Conservation (phyloP, 2,329 filamentous ascomycete species). For the Scleromitrula shiraiana region DNA sequence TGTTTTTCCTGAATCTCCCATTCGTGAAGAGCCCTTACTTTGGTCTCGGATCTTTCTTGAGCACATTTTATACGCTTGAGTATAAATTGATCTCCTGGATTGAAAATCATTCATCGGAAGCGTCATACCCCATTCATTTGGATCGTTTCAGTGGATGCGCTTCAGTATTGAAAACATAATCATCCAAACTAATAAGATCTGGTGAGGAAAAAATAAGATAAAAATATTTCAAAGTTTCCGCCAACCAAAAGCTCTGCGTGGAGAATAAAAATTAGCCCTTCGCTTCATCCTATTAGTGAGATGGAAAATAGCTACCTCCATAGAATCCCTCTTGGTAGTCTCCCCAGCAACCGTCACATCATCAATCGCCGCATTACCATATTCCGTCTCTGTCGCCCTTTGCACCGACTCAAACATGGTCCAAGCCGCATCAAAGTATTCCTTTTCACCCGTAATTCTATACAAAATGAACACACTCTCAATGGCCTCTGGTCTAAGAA, state of each 20-base stretch:
- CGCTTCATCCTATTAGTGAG: not conserved
- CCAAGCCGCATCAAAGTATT: conserved; percentile 36
- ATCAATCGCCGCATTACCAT: conserved; percentile 34
- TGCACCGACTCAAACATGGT: conserved; percentile 39
- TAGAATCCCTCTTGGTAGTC: conserved; percentile 37
- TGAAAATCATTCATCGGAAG: too few species aligned
- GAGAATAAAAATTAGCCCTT: not conserved
- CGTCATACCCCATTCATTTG: too few species aligned
- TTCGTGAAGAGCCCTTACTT: too few species aligned
- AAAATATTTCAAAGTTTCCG: conserved; percentile 55
- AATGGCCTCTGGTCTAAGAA: conserved; percentile 54
- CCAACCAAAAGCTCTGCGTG: conserved; percentile 44
- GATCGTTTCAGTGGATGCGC: conserved; percentile 18
- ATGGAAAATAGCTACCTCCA: conserved; percentile 35
- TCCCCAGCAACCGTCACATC: conserved; percentile 29
- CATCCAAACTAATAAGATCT: conserved; percentile 47
- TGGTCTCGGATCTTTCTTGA: too few species aligned
- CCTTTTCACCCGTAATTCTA: conserved; percentile 15
- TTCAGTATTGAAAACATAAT: conserved; percentile 40
- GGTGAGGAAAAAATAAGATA: conserved; percentile 44
- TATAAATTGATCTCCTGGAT: too few species aligned
- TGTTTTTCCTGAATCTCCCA: too few species aligned
- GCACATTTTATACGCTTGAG: too few species aligned
- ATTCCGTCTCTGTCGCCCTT: conserved; percentile 33
- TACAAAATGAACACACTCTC: conserved; percentile 57